Evolutionary conservation across 1,284 basidiomycete genomes (phyloP), one percentile per base, ranked within the genome.

Genomic region (Austroboletus rostrupii): DNA sequence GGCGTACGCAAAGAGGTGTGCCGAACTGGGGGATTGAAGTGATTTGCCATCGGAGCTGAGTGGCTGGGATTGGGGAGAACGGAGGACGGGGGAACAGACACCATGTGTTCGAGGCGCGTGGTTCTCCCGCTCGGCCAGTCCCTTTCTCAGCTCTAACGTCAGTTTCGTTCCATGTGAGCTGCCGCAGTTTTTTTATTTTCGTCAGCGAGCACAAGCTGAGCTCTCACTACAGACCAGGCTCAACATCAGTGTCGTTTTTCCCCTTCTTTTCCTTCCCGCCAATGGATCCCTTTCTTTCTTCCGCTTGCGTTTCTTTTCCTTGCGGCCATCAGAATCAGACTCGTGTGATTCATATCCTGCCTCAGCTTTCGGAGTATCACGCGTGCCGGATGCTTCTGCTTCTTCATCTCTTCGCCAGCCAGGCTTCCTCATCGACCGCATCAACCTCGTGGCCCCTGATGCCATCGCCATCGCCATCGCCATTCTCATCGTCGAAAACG

Each of bases 251-350:
- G 56, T 75, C 70, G 57, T 80, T 80, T 53, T 73, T 76, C 29
- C 78, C 81, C 65, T 81, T 85, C 65, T 79, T 78, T 72, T 78
- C 61, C 75, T 77, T 35, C 65, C 65, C 14, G 67, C 62, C 42
- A 81, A 59, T 7, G 73, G 65, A 49, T 79, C 77, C 49, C 76
- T 76, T 35, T 76, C 77, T 38, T 72, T 75, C 57, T 79, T 80
- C 49, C 75, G 72, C 59, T 83, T 85, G 53, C 80, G 72, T 59
- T 84, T 85, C 53, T 70, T 74, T 33, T 73, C 72, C 53, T 70
- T 70, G 39, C 65, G 66, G 42, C 67, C 65, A 45, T 72, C 70
- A 33, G 70, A 68, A 39, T 72, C 70, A 19, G 70, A 67, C 23
- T 70, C 70, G 16, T 56, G 56, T 10, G 61, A 58, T 43, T 60